Base-by-base conservation (phyloP, 2,329 filamentous ascomycete genomes). In the Aspergillus novofumigatus region DNA sequence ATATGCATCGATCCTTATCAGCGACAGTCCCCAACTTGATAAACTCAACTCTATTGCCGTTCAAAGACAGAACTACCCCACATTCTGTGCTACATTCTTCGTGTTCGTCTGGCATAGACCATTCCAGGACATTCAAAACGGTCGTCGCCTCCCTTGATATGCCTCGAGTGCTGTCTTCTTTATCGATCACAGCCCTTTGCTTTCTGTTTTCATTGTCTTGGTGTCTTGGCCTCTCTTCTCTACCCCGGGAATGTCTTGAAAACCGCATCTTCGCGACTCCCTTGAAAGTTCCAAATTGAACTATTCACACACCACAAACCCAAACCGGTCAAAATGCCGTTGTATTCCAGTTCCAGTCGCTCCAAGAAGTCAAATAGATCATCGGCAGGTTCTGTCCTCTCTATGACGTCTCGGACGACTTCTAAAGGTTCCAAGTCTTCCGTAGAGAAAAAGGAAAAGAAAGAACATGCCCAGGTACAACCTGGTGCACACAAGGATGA, bases 281-380 rank as follows among this genome's bases (percentile, higher is more conserved):
- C 2, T 26, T 51, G 41, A 54, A 52, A 42, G 26, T 48, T 41
- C 49, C 52, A 5, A n/a, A 38, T 17, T 7, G 32, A 38, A 52
- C 44, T 7, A 41, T 56, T 55, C 61, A 60, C 60, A 38, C 32
- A 38, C 59, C 49, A 35, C 28, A 28, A 55, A 52, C 59, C 35
- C 28, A 28, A 55, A 52, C 59, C 63, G 52, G 59, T 62, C 63
- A 68, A 35, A 49, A 73, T 73, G 70, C 69, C 67, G 47, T 57
- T 69, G 48, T 67, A 68, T 54, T 60, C 62, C 38, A 55, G 55
- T 32, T 60, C 64, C 28, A 58, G 64, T 57, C 67, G 63, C 44
- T 64, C 63, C 29, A 69, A 65, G 57, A 71, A 67, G 57, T 44
- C 63, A 42, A 69, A 64, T 28, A 65, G 63, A 44, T 63, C 65